These are phyloP conservation scores for Scedosporium dehoogii DNA, from an alignment of 2,329 filamentous ascomycete genomes.

Conservation along the genomic window DNA sequence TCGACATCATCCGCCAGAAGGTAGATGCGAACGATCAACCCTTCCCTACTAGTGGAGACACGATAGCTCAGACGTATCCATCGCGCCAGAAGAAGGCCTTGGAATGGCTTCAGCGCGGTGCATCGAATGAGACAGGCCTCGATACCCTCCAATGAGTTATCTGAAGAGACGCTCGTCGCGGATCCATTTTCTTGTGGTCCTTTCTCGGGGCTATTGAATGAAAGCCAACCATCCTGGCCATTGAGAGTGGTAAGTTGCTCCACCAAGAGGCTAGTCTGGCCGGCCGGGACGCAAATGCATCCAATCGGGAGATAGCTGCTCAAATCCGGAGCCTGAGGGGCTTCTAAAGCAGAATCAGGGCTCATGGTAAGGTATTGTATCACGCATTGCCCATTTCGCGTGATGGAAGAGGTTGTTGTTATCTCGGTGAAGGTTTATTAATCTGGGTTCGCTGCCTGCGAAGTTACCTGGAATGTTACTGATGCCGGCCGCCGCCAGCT, in stretches of 20 bases:
- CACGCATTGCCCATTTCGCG: not conserved
- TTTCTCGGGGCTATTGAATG: not conserved
- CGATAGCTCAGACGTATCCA: conserved; percentile 37
- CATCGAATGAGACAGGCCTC: conserved; percentile 20
- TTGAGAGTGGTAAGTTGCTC: not conserved
- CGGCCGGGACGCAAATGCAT: not conserved
- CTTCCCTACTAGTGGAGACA: conserved; percentile 10
- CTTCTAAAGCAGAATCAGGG: not conserved
- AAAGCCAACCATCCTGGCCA: not conserved
- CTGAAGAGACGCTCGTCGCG: not conserved
- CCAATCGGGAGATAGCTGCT: not conserved
- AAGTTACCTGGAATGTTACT: no score
- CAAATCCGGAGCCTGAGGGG: not conserved
- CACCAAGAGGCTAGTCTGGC: not conserved
- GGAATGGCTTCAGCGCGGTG: conserved; percentile 14
- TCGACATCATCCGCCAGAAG: conserved; percentile 57
- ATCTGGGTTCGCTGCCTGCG: no score
- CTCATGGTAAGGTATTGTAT: not conserved
- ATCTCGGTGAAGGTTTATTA: no score
- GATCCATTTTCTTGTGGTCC: not conserved
- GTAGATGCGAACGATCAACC: conserved; percentile 42
- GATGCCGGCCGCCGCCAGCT: not conserved
- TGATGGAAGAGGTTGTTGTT: no score
- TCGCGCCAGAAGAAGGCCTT: conserved; percentile 20
- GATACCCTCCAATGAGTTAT: conserved; percentile 8